Conservation (phyloP, 1,139 yeast genomes). For the Blastobotrys aristatus region DNA sequence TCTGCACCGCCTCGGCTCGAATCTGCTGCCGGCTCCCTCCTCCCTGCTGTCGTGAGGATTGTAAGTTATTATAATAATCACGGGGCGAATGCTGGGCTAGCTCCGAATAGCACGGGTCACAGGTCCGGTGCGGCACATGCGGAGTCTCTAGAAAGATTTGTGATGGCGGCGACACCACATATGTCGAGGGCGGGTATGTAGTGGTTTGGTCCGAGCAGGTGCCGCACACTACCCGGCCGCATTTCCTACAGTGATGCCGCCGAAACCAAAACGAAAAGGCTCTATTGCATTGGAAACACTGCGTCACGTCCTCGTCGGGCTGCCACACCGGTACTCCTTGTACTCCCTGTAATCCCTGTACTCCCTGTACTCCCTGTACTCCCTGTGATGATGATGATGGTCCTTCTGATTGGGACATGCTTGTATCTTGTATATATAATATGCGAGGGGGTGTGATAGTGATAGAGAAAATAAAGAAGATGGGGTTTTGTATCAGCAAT, state of each 20-base stretch:
- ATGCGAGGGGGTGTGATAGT: too few species aligned
- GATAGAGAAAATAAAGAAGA: too few species aligned
- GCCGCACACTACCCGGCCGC: constrained; percentile 75
- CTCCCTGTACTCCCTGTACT: too few species aligned
- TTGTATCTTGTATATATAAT: too few species aligned
- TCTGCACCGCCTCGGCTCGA: constrained; percentile 1
- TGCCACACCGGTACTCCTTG: constrained; percentile 63
- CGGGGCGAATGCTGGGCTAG: constrained; percentile 41
- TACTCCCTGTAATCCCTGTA: too few species aligned
- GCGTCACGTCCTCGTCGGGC: constrained; percentile 53
- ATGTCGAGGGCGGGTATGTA: constrained; percentile 45
- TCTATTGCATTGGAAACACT: constrained; percentile 60
- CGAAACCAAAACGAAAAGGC: constrained; percentile 64
- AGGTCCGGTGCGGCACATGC: constrained; percentile 56
- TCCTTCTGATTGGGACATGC: too few species aligned
- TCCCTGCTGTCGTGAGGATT: not conserved
- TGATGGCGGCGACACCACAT: constrained; percentile 45
- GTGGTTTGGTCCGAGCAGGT: constrained; percentile 51
- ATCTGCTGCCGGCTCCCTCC: constrained; percentile 12
- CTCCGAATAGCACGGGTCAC: constrained; percentile 66
- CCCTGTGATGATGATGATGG: too few species aligned
- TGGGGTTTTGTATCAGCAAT: too few species aligned
- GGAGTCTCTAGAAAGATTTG: constrained; percentile 47
- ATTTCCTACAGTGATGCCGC: constrained; percentile 82
- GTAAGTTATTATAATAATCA: constrained; percentile 18